Percentiles rank a stretch among this genome's conserved stretches.
Conservation (phyloP, 106 monocot genomes). For the Apostasia ramifera region DNA sequence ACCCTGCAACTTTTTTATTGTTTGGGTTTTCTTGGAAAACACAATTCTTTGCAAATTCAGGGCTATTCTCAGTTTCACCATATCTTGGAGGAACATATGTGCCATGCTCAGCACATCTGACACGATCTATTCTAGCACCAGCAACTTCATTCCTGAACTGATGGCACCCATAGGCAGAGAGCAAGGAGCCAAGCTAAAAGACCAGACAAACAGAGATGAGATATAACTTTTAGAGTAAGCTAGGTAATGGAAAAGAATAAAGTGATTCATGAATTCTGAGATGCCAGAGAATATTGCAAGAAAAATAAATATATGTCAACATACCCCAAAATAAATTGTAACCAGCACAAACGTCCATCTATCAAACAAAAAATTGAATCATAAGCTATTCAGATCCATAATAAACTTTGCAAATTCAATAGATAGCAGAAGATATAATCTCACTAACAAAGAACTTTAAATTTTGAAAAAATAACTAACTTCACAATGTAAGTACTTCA, state of each 20-base stretch:
- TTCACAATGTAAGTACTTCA: too few relatives aligned
- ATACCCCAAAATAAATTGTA: constrained; percentile 90
- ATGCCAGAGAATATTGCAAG: background rate
- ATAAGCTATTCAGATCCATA: background rate
- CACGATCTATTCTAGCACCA: constrained; percentile 13
- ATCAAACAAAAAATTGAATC: constrained; percentile 11
- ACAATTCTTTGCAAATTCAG: constrained; percentile 8
- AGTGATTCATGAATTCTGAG: background rate
- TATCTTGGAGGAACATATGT: constrained; percentile 25
- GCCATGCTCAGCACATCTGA: constrained; percentile 32
- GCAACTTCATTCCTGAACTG: constrained; percentile 28
- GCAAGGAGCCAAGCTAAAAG: constrained; percentile 65
- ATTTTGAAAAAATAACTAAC: too few relatives aligned
- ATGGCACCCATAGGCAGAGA: constrained; percentile 79
- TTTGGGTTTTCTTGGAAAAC: constrained; percentile 13
- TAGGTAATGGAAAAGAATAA: background rate
- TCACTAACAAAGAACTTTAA: too few relatives aligned
- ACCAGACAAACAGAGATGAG: background rate
- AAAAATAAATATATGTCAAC: constrained; percentile 12
- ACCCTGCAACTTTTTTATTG: constrained; percentile 41
- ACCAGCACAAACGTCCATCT: constrained; percentile 96
- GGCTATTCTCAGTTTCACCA: constrained; percentile 14
- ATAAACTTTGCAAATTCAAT: background rate
- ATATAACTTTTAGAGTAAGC: background rate
- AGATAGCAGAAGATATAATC: background rate